Evolutionary conservation across 345 rosid genomes (phyloP).

Genomic region (Garcia nutans): DNA sequence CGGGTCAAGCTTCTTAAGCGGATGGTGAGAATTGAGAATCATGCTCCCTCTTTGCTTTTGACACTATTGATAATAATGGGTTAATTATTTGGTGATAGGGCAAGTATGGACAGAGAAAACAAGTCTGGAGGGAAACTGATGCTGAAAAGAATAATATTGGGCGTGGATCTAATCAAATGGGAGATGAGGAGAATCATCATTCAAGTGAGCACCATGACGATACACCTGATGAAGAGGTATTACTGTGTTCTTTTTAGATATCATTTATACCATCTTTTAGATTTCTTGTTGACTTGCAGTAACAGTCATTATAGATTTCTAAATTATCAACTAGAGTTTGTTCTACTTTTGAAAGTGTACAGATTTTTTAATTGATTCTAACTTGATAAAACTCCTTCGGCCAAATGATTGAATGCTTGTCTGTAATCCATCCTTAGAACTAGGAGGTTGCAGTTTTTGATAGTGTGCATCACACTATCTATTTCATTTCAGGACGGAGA

Average conservation of each 20-base stretch:
- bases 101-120: conserved; percentile 60
- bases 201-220: conserved; percentile 52
- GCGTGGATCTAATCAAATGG: conserved; percentile 41
- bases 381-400: too few relatives aligned
- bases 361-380: too few relatives aligned
- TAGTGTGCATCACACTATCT: too few relatives aligned
- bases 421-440: too few relatives aligned
- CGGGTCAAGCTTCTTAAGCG: conserved; percentile 74
- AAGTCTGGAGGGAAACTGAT: conserved; percentile 54
- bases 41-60: not conserved
- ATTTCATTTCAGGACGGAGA: too few relatives aligned
- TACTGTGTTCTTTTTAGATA: not conserved
- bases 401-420: too few relatives aligned
- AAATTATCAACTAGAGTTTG: too few relatives aligned
- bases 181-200: conserved; percentile 51
- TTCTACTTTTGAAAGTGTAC: too few relatives aligned
- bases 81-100: conserved; percentile 34
- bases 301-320: too few relatives aligned
- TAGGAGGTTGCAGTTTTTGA: too few relatives aligned
- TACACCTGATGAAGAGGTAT: conserved; percentile 61
- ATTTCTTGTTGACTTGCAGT: too few relatives aligned
- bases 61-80: not conserved
- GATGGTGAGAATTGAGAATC: conserved; percentile 38
- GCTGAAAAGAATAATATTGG: conserved; percentile 46
- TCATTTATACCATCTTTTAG: too few relatives aligned